Conservation (phyloP, 345 rosid species). For the Cardamine occulta region DNA sequence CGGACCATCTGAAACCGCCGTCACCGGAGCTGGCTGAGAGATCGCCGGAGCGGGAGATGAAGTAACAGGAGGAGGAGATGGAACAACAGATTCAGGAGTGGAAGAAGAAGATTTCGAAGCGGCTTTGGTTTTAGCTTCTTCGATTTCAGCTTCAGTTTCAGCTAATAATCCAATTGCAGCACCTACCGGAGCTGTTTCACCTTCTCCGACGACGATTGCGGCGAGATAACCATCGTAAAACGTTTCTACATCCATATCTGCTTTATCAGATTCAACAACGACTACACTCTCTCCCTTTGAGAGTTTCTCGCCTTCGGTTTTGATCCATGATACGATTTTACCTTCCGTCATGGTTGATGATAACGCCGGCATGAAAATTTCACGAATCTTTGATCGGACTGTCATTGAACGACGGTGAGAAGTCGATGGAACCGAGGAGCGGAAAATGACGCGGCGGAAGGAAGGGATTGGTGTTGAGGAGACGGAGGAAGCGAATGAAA, state of each 20-base stretch:
- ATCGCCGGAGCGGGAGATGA: conserved; percentile 55
- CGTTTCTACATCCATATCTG: conserved; percentile 97
- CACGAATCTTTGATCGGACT: conserved; percentile 85
- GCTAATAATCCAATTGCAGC: conserved; percentile 85
- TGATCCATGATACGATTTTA: conserved; percentile 95
- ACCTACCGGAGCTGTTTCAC: conserved; percentile 90
- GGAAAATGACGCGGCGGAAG: conserved; percentile 41
- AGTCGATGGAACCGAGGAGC: conserved; percentile 40
- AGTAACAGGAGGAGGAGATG: conserved; percentile 60
- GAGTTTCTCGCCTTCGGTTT: conserved; percentile 89
- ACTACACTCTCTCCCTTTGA: conserved; percentile 95
- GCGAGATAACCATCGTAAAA: conserved; percentile 95
- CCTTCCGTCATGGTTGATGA: conserved; percentile 99
- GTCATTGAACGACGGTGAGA: conserved; percentile 43
- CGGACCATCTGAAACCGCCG: conserved; percentile 51
- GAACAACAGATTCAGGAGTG: conserved; percentile 42
- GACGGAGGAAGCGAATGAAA: conserved; percentile 51
- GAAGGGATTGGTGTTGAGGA: conserved; percentile 34
- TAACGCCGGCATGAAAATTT: conserved; percentile 98
- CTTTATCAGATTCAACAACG: conserved; percentile 96
- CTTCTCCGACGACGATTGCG: conserved; percentile 91
- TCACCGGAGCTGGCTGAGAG: conserved; percentile 42
- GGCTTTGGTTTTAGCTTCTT: conserved; percentile 82
- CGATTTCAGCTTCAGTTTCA: conserved; percentile 84
- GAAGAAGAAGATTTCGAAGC: conserved; percentile 51